These are phyloP conservation scores for Aspergillus thermomutatus DNA, from an alignment of 2,329 filamentous ascomycete genomes.

Conservation along the genomic window DNA sequence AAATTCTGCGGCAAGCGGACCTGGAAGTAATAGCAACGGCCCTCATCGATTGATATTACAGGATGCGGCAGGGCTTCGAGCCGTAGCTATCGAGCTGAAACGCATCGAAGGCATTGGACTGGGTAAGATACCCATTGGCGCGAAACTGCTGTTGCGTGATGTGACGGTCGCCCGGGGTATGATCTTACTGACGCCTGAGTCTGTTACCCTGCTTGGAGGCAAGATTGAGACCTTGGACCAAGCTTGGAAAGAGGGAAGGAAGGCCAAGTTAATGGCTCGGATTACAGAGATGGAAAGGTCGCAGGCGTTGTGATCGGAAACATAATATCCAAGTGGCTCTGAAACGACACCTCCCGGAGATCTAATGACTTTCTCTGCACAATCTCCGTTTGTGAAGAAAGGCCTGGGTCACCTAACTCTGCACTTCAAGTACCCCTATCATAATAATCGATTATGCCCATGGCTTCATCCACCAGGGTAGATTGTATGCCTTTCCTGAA, in stretches of 20 bases:
- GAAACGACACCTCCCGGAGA: background rate
- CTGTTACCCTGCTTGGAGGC: constrained; percentile 73
- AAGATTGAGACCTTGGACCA: constrained; percentile 80
- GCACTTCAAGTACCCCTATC: background rate
- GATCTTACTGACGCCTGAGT: constrained; percentile 70
- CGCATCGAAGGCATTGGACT: constrained; percentile 64
- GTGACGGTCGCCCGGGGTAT: constrained; percentile 68
- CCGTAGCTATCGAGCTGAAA: constrained; percentile 70
- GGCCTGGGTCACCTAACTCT: background rate
- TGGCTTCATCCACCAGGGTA: background rate
- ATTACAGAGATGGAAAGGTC: constrained; percentile 40
- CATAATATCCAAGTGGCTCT: background rate
- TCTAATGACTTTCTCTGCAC: background rate
- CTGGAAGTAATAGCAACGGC: constrained; percentile 37
- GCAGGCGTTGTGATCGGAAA: background rate
- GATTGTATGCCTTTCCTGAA: background rate
- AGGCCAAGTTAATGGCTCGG: constrained; percentile 64
- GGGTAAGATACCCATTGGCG: constrained; percentile 63
- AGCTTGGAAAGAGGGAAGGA: constrained; percentile 69
- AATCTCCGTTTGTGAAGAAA: background rate
- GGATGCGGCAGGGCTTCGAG: constrained; percentile 67
- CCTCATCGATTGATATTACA: constrained; percentile 81
- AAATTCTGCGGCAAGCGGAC: constrained; percentile 9
- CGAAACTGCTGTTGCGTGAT: constrained; percentile 72
- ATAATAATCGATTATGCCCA: background rate